phyloP scores from a whole-genome alignment of 805 yeast species.

The Groenewaldozyma tartarivorans region DNA sequence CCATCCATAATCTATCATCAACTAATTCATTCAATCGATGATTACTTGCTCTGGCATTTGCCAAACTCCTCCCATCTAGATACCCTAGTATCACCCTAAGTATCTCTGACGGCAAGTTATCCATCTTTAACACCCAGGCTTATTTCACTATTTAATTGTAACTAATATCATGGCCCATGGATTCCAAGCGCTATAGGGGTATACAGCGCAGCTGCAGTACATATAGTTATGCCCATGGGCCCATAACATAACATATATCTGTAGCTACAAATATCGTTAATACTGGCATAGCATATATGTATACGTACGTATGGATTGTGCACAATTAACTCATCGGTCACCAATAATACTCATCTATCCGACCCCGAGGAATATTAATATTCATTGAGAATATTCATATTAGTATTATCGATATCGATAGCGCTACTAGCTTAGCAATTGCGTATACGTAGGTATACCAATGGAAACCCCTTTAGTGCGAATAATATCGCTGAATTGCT shows the following conservation, averaged over 20 bases:
- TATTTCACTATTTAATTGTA: too few relatives aligned
- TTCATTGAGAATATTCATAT: too few relatives aligned
- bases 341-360: neutral
- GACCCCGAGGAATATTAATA: neutral
- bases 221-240: too few relatives aligned
- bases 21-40: constrained; percentile 8
- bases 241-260: too few relatives aligned
- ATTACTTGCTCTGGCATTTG: constrained; percentile 17
- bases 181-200: too few relatives aligned
- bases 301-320: too few relatives aligned
- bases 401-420: too few relatives aligned
- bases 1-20: constrained; percentile 10
- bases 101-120: neutral
- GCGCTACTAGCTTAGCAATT: neutral
- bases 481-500: constrained; percentile 26
- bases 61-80: neutral
- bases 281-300: too few relatives aligned
- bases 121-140: neutral
- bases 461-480: constrained; percentile 8
- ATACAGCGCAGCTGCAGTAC: too few relatives aligned
- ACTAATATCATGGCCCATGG: too few relatives aligned
- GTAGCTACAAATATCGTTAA: too few relatives aligned
- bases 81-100: neutral
- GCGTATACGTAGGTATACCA: neutral
- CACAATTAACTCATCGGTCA: too few relatives aligned